Evolutionary conservation across 129 eudicot genomes (phyloP).

Genomic region (Gnaphalium uliginosum): DNA sequence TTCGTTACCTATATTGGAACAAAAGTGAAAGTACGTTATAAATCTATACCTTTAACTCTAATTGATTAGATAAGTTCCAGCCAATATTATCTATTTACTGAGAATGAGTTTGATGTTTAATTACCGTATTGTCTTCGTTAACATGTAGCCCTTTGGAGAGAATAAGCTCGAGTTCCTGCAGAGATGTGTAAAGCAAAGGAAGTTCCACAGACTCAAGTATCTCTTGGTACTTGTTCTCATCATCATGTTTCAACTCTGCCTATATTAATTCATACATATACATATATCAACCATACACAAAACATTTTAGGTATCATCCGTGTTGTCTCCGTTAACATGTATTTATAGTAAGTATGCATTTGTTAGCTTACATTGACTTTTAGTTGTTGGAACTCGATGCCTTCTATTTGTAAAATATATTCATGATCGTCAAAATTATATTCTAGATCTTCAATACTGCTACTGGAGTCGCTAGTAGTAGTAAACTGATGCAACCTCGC

Average conservation of each 20-base stretch:
- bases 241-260: not conserved
- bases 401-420: not conserved
- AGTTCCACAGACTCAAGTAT: not conserved
- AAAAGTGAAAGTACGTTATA: no score
- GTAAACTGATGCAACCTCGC: not conserved
- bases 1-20: no score
- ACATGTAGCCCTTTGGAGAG: not conserved
- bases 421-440: not conserved
- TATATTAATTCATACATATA: not conserved
- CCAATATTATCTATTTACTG: no score
- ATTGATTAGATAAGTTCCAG: no score
- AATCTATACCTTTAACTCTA: no score
- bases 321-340: no score
- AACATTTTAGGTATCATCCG: no score
- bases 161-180: not conserved
- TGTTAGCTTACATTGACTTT: not conserved
- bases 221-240: not conserved
- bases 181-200: not conserved
- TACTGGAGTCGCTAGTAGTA: not conserved
- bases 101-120: no score
- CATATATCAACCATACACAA: not conserved
- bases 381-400: slow-evolving; percentile 1
- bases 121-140: not conserved
- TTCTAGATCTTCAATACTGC: not conserved
- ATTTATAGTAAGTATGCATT: no score